A percentile compares a stretch with the other conserved stretches of the same genome.
Conservation (phyloP, 1,139 yeast genomes). For the Hanseniaspora sp. region DNA sequence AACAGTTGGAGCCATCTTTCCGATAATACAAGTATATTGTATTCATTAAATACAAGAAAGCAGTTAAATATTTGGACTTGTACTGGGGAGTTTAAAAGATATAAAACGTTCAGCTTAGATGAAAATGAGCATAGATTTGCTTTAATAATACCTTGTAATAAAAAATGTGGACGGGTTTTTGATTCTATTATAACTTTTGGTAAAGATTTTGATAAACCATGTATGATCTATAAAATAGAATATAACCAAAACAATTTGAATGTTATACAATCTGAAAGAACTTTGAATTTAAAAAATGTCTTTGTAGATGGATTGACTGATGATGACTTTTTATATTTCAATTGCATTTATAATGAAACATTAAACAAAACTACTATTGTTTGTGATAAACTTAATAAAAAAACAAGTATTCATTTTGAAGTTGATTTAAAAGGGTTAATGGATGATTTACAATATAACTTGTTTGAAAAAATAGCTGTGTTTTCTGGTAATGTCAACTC, state of each 20-base stretch:
- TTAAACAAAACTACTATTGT: neutral
- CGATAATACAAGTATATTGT: neutral
- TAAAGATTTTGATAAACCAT: neutral
- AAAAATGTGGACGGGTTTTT: neutral
- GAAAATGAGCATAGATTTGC: neutral
- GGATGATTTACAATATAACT: neutral
- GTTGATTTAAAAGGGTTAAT: neutral
- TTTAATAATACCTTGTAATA: neutral
- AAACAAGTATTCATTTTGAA: neutral
- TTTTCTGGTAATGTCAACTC: neutral
- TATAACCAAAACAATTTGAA: neutral
- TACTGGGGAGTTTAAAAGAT: neutral
- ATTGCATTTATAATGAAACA: neutral
- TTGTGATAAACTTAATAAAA: neutral
- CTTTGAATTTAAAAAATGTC: neutral
- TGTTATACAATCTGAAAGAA: neutral
- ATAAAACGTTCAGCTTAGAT: neutral
- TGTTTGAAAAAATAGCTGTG: neutral
- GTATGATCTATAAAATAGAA: neutral
- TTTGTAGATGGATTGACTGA: neutral
- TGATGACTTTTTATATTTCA: neutral
- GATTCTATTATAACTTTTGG: conserved; percentile 3
- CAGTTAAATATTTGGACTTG: neutral
- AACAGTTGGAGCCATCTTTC: neutral
- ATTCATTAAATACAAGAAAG: neutral